Evolutionary conservation across 225 moss, liverwort and hornwort species (phyloP), one percentile per base, ranked within the genome.

Genomic region (Ulota crispa): DNA sequence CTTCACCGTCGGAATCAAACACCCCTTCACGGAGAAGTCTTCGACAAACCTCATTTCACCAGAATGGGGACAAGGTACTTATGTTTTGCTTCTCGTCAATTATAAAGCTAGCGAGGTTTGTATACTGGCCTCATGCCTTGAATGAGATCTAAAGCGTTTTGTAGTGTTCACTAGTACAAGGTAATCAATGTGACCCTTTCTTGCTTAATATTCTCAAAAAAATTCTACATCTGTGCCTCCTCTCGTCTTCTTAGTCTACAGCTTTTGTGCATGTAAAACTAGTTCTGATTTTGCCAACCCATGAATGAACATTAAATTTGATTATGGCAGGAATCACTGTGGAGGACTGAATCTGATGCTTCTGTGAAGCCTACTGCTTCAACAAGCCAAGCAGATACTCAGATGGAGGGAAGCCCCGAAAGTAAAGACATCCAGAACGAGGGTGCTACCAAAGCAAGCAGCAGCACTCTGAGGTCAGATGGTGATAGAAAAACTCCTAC

Each of bases 21-120:
- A 96, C 99, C 36, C 96, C 98, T 61, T 92, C 91, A 41, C 90
- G 93, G 77, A 93, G 92, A 75, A 91, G 90, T 72, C 83, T 89
- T 64, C 91, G 94, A 80, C 92, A 92, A 78, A 50, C 82, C 65
- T 88, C 88, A 64, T 76, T 81, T 75, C 88, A 86, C 47, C 96
- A 95, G 80, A 96, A 99, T 89, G 99, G 93, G 67, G 92, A 96
- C 74, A 96, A 93, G 94, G 99, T 99, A 88, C 41, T 73, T 70
- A 7, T 77, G 68, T 24, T 57, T 56, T 50, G 68, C 68, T 80
- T 76, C 77, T 63, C 21, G 42, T 80, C 68, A 53, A 43, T 56
- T 75, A 84, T 75, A 39, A 72, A 63, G 36, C 31, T 68, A 66
- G 55, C 36, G 37, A 32, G 72, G 28, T 87, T 67, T 12, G 36